Evolutionary conservation across 2,329 filamentous ascomycete genomes (phyloP), one percentile per base, ranked within the genome.

Genomic region (Stemphylium beticola): DNA sequence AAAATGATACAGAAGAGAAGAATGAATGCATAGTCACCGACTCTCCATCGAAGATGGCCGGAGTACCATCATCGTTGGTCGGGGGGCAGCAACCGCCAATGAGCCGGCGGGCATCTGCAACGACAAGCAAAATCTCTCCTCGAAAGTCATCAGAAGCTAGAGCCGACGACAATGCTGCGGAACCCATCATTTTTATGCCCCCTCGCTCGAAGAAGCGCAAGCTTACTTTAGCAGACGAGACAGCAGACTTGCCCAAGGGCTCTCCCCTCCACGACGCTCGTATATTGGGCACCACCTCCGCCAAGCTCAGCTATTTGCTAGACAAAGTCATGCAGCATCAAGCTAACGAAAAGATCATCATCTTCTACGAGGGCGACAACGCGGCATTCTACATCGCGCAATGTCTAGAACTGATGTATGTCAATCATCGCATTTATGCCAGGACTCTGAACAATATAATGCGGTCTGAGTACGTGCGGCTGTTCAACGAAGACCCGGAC

Each of bases 291-390:
- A 96, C 93, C 0, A 85, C 87, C 0, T 97, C 93, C 0, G 87
- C 90, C 0, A 98, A 98, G 74, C 80, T 97, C 2, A 93, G 90
- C 2, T 96, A 97, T 67, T 79, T 97, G 5, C 78, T 96, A 15
- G 88, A 92, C 49, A 82, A 85, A 29, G 86, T 97, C 11, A 74
- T 87, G 4, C 79, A 83, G 47, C 81, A 93, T 57, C 85, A 95
- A 48, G 74, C 81, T 1, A 76, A 83, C 0, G 92, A 96, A 67
- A 96, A 97, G 74, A 95, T 96, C 3, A 85, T 97, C 47, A 84
- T 97, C 9, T 98, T 98, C 73, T 97, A 96, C 72, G 92, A 96
- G 57, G 89, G 90, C 29, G 89, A 95, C 56, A 93, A 96, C 64
- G 83, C 90, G 2, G 93, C 92, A 1, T 96, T 85, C 74, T 96